Evolutionary conservation across 805 yeast species (phyloP), one percentile per base, ranked within the genome.

Genomic region (Saturnispora bothae): DNA sequence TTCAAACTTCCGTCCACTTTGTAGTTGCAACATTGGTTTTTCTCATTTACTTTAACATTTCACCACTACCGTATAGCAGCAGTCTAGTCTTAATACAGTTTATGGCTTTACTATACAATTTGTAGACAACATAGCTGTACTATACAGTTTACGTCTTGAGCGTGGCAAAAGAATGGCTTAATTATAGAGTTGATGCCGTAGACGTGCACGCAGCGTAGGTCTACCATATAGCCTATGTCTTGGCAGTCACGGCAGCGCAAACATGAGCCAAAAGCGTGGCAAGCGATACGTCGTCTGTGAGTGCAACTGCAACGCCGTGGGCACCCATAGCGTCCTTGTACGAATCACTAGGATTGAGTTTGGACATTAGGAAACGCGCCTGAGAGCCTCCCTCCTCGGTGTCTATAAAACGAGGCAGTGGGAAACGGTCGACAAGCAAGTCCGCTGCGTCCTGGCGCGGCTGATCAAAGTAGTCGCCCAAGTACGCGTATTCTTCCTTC

Each of bases 381-480:
- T 78, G 85, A 0, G 83, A 76, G 3, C 83, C 84, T 39, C 83
- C 83, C 53, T 77, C 83, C 48, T 78, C 83, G 19, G 83, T 75
- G 51, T 78, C 83, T 38, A 78, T 75, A 47, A 76, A 78, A 49
- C 85, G 64, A 4, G 85, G 85, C 44, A 78, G 63, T 38, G 85
- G 85, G 63, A 73, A 78, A 48, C 85, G 59, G 48, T 78, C 84
- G 43, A 73, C 64, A 28, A 78, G 61, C 25, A 78, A 64, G 34
- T 73, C 77, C 43, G 78, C 75, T 9, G 83, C 84, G 48, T 77
- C 84, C 40, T 61, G 56, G 48, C 76, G 71, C 14, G 85, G 84
- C 21, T 66, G 69, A 39, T 72, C 77, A 41, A 78, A 59, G 46
- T 77, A 76, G 25, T 66, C 71, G 46, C 68, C 71, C 53, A 78